phyloP scores from a whole-genome alignment of 108 stramenopile species.

The Fragilaria crotonensis region DNA sequence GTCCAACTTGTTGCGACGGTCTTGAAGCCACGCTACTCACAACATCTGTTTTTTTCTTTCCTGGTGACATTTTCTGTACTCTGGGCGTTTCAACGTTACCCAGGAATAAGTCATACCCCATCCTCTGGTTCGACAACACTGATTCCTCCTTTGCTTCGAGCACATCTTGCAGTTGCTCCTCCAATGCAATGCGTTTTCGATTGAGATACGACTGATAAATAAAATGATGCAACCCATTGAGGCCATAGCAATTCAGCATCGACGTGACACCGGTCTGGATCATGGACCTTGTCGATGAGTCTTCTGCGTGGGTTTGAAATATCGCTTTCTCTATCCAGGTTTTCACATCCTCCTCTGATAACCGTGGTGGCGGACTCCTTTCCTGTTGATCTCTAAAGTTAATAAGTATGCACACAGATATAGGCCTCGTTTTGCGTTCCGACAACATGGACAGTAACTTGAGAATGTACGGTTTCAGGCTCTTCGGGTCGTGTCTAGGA shows the following conservation, averaged over 20 bases:
- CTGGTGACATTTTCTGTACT: not conserved
- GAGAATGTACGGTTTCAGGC: slow-evolving; percentile 3
- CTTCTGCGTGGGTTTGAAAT: not conserved
- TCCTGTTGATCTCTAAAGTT: slow-evolving; percentile 24
- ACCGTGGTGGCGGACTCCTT: not conserved
- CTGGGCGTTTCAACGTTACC: not conserved
- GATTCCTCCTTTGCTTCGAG: not conserved
- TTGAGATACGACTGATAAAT: slow-evolving; percentile 42
- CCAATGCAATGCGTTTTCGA: slow-evolving; percentile 20
- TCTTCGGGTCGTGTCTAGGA: slow-evolving; percentile 9
- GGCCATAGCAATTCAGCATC: slow-evolving; percentile 40
- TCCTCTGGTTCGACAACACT: not conserved
- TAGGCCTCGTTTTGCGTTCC: slow-evolving; percentile 3
- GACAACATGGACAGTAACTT: slow-evolving; percentile 6
- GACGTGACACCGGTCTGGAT: slow-evolving; percentile 8
- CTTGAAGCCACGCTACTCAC: not conserved
- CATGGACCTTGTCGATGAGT: not conserved
- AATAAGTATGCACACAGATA: slow-evolving; percentile 31
- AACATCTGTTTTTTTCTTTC: not conserved
- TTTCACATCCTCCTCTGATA: not conserved
- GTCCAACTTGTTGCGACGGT: not conserved
- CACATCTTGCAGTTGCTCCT: slow-evolving; percentile 16
- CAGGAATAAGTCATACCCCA: not conserved
- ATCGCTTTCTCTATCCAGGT: not conserved
- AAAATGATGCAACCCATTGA: slow-evolving; percentile 35